Evolutionary conservation across 169 alveolate species (phyloP).

Genomic region (Babesia caballi): DNA sequence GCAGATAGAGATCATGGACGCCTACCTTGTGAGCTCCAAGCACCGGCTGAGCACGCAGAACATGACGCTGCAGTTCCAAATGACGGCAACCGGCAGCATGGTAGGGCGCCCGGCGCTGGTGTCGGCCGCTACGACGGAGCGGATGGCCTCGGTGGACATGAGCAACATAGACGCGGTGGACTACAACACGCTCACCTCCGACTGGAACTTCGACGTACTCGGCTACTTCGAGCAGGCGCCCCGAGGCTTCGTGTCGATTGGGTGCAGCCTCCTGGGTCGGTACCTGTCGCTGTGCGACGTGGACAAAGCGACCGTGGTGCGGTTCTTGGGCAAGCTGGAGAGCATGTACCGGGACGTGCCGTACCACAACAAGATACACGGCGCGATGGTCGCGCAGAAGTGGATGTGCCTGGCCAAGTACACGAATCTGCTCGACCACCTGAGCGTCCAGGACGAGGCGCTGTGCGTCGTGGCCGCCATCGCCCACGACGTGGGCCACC

Average conservation of each 20-base stretch:
- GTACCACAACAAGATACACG: conserved; percentile 75
- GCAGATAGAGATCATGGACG: conserved; percentile 39
- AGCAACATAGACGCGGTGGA: neutral
- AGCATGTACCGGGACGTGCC: conserved; percentile 69
- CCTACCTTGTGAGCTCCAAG: conserved; percentile 16
- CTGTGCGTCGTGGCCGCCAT: conserved; percentile 82
- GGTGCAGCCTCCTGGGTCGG: conserved; percentile 1
- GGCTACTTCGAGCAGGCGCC: conserved; percentile 52
- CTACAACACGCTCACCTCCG: neutral
- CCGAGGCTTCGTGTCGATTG: conserved; percentile 52
- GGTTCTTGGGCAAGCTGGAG: conserved; percentile 64
- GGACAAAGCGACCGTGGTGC: conserved; percentile 22
- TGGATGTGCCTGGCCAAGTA: conserved; percentile 63
- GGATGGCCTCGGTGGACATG: neutral
- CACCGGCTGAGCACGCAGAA: conserved; percentile 1
- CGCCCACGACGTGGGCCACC: conserved; percentile 91
- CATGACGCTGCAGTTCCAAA: neutral
- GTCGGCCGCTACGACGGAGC: neutral
- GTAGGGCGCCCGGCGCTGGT: neutral
- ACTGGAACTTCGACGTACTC: conserved; percentile 74
- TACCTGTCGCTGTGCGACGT: conserved; percentile 8
- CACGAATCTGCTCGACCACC: conserved; percentile 60
- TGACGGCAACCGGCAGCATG: neutral
- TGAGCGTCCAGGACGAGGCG: conserved; percentile 73
- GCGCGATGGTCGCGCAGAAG: conserved; percentile 77